A percentile compares a stretch with the other conserved stretches of the same genome.
These are phyloP conservation scores for Plasmodium vivax DNA, from an alignment of 169 alveolate genomes.

Conservation along the genomic window DNA sequence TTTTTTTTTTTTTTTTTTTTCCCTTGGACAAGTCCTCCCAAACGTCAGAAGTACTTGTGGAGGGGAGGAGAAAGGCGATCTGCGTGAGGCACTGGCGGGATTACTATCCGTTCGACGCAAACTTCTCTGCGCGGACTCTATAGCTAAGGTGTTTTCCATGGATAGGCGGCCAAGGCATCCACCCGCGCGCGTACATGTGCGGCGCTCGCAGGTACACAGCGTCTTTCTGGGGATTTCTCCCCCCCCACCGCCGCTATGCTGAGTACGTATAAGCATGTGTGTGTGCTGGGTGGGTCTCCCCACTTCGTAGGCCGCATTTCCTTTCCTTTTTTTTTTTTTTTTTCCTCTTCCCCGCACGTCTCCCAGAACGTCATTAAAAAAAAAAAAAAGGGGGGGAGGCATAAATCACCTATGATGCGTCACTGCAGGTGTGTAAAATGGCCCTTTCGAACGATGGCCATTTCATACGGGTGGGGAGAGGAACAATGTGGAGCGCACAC, in stretches of 20 bases:
- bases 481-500: no score
- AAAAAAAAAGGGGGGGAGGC: no score
- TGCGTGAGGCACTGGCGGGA: not conserved
- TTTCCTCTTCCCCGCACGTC: not conserved
- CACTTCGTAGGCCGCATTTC: no score
- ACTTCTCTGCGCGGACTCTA: not conserved
- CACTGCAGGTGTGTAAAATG: no score
- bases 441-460: no score
- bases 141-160: not conserved
- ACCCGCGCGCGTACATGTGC: no score
- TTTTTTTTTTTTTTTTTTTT: not conserved
- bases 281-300: not conserved
- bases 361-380: not conserved
- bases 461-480: no score
- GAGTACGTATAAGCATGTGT: not conserved
- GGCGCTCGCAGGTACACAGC: not conserved
- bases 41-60: not conserved
- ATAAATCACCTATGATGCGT: no score
- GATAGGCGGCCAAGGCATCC: not conserved
- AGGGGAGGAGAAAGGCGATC: not conserved
- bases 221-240: not conserved
- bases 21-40: not conserved
- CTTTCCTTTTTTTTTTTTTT: no score
- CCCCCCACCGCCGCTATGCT: not conserved
- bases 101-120: not conserved